Evolutionary conservation across 176 grass and related monocot genomes (phyloP), one percentile per base, ranked within the genome.

Genomic region (Carex parvula): DNA sequence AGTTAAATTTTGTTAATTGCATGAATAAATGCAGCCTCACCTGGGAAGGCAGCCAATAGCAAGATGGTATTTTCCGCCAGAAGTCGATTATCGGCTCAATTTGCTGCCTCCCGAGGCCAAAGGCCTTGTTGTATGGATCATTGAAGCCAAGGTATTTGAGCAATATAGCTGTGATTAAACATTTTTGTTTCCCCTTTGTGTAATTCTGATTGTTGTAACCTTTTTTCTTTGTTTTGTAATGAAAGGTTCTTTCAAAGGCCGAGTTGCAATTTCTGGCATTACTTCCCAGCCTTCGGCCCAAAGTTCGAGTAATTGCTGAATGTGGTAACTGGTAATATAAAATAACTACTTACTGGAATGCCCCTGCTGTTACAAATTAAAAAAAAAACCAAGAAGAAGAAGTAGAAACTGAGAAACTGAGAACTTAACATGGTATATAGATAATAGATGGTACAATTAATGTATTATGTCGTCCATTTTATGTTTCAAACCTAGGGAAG

Each of bases 21-120:
- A 60, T 70, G 56, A 22, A 60, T 70, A 22, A 18, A 22, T 92
- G 89, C 89, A 94, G 95, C 95, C 95, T 62, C 90, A 90, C 69
- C 79, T 98, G 22, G 95, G 95, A 64, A 90, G 92, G 83, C 95
- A 98, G 70, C 95, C 95, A 12, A 86, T 93, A 79, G 90, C 95
- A 74, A 88, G 95, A 82, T 94, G 95, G 95, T 94, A 98, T 85
- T 98, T 93, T 86, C 95, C 95, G 39, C 95, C 92, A 50, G 92
- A 98, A 89, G 92, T 98, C 79, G 95, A 98, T 80, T 98, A 98
- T 89, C 84, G 92, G 87, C 95, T 98, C 63, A 86, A 88, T 80
- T 57, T 98, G 76, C 68, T 98, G 84, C 92, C 90, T 86, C 95
- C 95, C 3, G 91, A 93, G 75, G 92, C 90, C 86, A 98, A 94